Conservation (phyloP, 352 stramenopile species). For the Albugo candida region DNA sequence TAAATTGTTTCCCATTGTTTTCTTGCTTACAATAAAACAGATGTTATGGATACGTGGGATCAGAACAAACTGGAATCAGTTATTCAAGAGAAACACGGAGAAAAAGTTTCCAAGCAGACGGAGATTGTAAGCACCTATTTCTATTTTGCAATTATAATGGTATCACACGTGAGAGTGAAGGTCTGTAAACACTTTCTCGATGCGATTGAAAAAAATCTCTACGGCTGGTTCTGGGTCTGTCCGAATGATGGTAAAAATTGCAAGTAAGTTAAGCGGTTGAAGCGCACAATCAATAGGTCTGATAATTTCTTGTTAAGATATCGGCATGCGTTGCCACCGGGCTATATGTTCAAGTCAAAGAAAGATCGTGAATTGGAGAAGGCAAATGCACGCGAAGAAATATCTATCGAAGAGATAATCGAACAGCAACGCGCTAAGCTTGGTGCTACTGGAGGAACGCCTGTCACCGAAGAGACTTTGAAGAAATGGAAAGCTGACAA, state of each 20-base stretch:
- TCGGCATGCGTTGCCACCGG: constrained; percentile 69
- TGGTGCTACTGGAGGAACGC: constrained; percentile 61
- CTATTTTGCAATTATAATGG: not conserved
- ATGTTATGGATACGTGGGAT: constrained; percentile 76
- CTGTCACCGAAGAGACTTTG: constrained; percentile 75
- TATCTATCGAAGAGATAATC: constrained; percentile 83
- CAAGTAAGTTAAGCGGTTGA: constrained; percentile 37
- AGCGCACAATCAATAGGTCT: too few relatives aligned
- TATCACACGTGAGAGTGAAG: constrained; percentile 1
- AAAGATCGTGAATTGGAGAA: constrained; percentile 62
- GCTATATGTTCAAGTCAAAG: constrained; percentile 79
- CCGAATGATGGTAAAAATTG: constrained; percentile 62
- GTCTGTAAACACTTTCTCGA: constrained; percentile 81
- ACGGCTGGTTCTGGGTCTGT: constrained; percentile 83
- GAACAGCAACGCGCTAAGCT: constrained; percentile 78
- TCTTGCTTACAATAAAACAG: constrained; percentile 7
- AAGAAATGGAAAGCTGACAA: constrained; percentile 83
- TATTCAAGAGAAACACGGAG: constrained; percentile 65
- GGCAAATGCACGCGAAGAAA: constrained; percentile 55
- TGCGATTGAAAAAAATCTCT: constrained; percentile 78
- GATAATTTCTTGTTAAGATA: constrained; percentile 15
- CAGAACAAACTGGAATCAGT: constrained; percentile 77
- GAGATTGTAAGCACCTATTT: constrained; percentile 39
- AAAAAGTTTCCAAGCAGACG: constrained; percentile 61
- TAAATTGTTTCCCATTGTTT: not conserved